A percentile compares a stretch with the other conserved stretches of the same genome.
Evolutionary conservation across 495 filamentous ascomycete species (phyloP).

Genomic region (Aspergillus panamensis): DNA sequence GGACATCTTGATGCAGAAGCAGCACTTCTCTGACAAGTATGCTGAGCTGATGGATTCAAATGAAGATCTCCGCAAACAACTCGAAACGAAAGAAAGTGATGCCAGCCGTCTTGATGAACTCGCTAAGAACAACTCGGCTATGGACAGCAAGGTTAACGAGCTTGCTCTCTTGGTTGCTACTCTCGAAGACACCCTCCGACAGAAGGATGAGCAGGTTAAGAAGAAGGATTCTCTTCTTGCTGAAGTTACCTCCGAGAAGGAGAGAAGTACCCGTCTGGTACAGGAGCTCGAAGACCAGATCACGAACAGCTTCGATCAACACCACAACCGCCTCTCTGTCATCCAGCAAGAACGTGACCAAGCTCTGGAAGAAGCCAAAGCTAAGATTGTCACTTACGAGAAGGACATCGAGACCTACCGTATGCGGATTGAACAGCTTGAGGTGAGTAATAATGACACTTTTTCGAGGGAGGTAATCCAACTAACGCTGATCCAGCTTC

Average conservation of each 20-base stretch:
- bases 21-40: constrained; percentile 46
- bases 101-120: constrained; percentile 33
- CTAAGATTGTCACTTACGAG: constrained; percentile 43
- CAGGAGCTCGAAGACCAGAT: constrained; percentile 97
- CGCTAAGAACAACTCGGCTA: constrained; percentile 32
- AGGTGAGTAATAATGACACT: constrained; percentile 30
- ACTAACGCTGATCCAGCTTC: constrained; percentile 32
- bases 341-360: constrained; percentile 56
- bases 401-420: constrained; percentile 52
- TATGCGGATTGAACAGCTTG: constrained; percentile 49
- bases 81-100: constrained; percentile 49
- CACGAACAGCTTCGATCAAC: constrained; percentile 90
- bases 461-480: background rate
- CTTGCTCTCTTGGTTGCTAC: constrained; percentile 53
- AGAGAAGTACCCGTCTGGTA: constrained; percentile 85
- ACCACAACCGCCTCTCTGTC: constrained; percentile 77
- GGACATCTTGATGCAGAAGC: constrained; percentile 43
- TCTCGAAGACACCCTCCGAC: constrained; percentile 58
- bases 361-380: constrained; percentile 47
- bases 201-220: constrained; percentile 69
- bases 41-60: constrained; percentile 41
- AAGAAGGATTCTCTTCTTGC: constrained; percentile 62
- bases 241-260: constrained; percentile 56
- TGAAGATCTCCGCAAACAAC: constrained; percentile 50
- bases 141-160: constrained; percentile 48